A percentile compares a stretch with the other conserved stretches of the same genome.
phyloP scores from a whole-genome alignment of 805 yeast genomes.

The Danielozyma ontarioensis region DNA sequence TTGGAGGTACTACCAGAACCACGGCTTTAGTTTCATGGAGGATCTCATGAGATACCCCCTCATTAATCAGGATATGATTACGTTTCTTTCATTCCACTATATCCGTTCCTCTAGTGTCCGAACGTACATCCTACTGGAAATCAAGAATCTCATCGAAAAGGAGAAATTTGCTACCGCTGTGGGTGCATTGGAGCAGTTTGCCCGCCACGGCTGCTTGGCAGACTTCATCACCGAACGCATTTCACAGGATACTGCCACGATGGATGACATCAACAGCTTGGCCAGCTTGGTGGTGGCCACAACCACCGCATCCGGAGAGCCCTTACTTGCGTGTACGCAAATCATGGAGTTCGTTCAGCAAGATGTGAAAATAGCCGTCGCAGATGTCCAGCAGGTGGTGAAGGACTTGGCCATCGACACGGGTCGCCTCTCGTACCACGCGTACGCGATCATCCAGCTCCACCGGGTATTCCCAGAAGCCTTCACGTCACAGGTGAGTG shows the following conservation, averaged over 20 bases:
- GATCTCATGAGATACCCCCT: conserved; percentile 16
- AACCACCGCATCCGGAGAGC: conserved; percentile 16
- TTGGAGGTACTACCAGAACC: conserved; percentile 8
- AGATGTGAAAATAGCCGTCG: conserved; percentile 1
- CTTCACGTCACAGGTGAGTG: neutral
- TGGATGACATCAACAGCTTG: neutral
- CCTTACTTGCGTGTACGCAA: conserved; percentile 16
- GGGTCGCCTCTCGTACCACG: conserved; percentile 3
- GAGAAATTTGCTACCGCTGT: conserved; percentile 6
- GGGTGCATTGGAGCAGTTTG: conserved; percentile 4
- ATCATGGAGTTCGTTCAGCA: conserved; percentile 5
- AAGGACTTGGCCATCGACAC: conserved; percentile 7
- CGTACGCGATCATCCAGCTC: conserved; percentile 4
- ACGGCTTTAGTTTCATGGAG: conserved; percentile 8
- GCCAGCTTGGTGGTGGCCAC: conserved; percentile 12
- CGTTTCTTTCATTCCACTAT: conserved; percentile 10
- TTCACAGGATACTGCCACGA: neutral
- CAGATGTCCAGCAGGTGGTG: conserved; percentile 4
- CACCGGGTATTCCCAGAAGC: neutral
- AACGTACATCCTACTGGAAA: conserved; percentile 13
- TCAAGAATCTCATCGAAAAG: conserved; percentile 5
- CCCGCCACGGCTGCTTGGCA: neutral
- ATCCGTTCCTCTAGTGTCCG: conserved; percentile 14
- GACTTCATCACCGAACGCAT: neutral
- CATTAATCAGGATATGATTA: conserved; percentile 12